Evolutionary conservation across 1,139 yeast species (phyloP).

Genomic region (Yamadazyma atlantica): DNA sequence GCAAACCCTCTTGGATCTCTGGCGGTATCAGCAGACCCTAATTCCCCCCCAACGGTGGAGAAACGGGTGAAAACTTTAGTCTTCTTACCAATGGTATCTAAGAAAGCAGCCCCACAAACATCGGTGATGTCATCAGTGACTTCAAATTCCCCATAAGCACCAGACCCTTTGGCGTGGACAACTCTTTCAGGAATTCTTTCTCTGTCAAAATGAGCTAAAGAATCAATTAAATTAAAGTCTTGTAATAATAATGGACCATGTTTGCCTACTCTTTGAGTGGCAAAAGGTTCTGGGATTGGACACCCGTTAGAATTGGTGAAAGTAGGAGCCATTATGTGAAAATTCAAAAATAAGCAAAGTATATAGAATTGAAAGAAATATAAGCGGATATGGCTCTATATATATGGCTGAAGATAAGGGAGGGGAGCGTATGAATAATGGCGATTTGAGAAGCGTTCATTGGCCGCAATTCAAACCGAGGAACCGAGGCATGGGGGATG

Average conservation of each 20-base stretch:
- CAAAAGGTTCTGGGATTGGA: conserved; percentile 67
- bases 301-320: conserved; percentile 74
- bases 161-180: conserved; percentile 89
- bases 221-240: conserved; percentile 75
- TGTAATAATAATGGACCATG: conserved; percentile 77
- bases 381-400: background rate
- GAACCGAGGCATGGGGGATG: background rate
- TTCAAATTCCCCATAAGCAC: conserved; percentile 79
- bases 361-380: too few relatives aligned
- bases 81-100: conserved; percentile 72
- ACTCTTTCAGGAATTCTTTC: conserved; percentile 90
- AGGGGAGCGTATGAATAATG: conserved; percentile 2
- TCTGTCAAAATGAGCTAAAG: conserved; percentile 80
- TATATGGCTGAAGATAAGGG: background rate
- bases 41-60: conserved; percentile 89
- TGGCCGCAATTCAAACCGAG: conserved; percentile 1
- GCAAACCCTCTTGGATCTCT: conserved; percentile 92
- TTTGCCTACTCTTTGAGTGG: conserved; percentile 72
- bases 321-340: conserved; percentile 33
- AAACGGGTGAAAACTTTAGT: conserved; percentile 74
- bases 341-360: too few relatives aligned
- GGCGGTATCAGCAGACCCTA: conserved; percentile 80
- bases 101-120: conserved; percentile 67
- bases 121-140: conserved; percentile 82
- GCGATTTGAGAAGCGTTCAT: background rate